Percentiles rank a stretch among this genome's conserved stretches.
These are phyloP conservation scores for Suillus variegatus DNA, from an alignment of 768 basidiomycete species.

Conservation along the genomic window DNA sequence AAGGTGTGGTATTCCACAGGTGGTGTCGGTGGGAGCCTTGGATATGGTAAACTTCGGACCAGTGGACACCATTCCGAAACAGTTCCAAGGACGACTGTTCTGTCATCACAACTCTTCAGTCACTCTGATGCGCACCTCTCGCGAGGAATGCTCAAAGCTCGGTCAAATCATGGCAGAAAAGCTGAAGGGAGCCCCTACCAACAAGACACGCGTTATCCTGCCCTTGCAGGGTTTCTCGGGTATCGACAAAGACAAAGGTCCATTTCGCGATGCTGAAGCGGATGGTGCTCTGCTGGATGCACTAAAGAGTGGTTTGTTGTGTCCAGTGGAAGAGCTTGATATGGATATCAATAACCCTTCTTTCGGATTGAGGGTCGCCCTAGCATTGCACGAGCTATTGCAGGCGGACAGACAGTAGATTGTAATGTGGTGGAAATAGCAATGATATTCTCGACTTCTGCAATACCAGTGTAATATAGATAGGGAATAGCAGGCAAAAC, in stretches of 20 bases:
- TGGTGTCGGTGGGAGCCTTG: constrained; percentile 33
- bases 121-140: constrained; percentile 33
- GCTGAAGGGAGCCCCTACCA: constrained; percentile 16
- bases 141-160: constrained; percentile 24
- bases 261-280: constrained; percentile 28
- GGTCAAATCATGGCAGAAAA: constrained; percentile 24
- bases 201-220: constrained; percentile 23
- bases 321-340: constrained; percentile 24
- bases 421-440: constrained; percentile 1
- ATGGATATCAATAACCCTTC: constrained; percentile 28
- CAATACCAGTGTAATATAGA: constrained; percentile 14
- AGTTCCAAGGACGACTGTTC: constrained; percentile 20
- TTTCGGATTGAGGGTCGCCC: constrained; percentile 19
- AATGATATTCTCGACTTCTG: constrained; percentile 13
- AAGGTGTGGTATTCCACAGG: constrained; percentile 24
- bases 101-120: constrained; percentile 29
- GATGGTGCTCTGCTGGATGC: constrained; percentile 21
- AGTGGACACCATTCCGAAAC: constrained; percentile 21
- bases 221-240: constrained; percentile 28
- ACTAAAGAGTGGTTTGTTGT: constrained; percentile 19
- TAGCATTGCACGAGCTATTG: constrained; percentile 22
- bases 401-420: constrained; percentile 4
- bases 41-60: constrained; percentile 38
- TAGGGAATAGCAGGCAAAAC: constrained; percentile 25
- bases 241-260: constrained; percentile 23